Evolutionary conservation across 2,329 filamentous ascomycete genomes (phyloP).

Genomic region (Ophiosphaerella korrae): DNA sequence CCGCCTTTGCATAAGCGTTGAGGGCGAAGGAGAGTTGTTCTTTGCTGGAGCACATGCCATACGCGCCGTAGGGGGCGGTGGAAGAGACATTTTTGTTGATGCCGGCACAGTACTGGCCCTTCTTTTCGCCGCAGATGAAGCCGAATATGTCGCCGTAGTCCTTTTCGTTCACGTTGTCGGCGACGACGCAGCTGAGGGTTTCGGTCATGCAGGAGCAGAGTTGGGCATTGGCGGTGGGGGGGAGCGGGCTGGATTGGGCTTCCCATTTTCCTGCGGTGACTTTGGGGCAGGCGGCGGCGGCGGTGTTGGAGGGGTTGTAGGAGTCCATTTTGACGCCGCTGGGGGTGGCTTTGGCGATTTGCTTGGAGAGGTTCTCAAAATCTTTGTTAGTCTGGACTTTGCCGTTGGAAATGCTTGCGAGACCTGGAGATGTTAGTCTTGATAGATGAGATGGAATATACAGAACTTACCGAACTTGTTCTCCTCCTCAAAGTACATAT

Average conservation of each 20-base stretch:
- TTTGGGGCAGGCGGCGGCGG: slow-evolving; percentile 72
- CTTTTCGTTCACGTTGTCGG: slow-evolving; percentile 59
- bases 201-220: slow-evolving; percentile 88
- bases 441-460: not conserved
- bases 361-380: slow-evolving; percentile 66
- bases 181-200: slow-evolving; percentile 72
- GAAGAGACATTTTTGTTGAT: slow-evolving; percentile 68
- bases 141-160: slow-evolving; percentile 73
- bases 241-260: slow-evolving; percentile 69
- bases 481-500: slow-evolving; percentile 94
- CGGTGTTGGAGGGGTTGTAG: slow-evolving; percentile 77
- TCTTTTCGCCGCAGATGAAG: slow-evolving; percentile 68
- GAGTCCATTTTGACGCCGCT: slow-evolving; percentile 66
- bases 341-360: slow-evolving; percentile 70
- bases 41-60: slow-evolving; percentile 74
- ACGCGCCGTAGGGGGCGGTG: slow-evolving; percentile 73
- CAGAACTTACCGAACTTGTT: slow-evolving; percentile 78
- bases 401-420: slow-evolving; percentile 66
- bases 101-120: slow-evolving; percentile 64
- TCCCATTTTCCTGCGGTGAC: slow-evolving; percentile 67
- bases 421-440: slow-evolving; percentile 52
- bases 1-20: slow-evolving; percentile 65
- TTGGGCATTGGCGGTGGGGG: slow-evolving; percentile 76
- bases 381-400: slow-evolving; percentile 66
- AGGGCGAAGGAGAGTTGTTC: slow-evolving; percentile 76